Percentiles rank a stretch among this genome's conserved stretches.
phyloP scores from a whole-genome alignment of 768 basidiomycete genomes.

The Tylopilus vinaceipallidus region DNA sequence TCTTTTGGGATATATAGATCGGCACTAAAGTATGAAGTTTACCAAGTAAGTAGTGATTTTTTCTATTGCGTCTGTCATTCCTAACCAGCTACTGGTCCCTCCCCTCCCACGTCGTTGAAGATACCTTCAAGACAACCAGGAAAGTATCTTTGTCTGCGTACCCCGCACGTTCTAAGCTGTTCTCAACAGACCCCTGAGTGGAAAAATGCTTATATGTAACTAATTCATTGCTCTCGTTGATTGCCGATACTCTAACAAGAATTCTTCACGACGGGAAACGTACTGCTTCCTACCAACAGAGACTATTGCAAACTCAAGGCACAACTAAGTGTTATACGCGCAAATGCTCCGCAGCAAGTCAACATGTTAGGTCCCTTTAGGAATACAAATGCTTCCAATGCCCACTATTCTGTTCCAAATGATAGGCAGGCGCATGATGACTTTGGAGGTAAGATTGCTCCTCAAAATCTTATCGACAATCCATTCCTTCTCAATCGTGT shows the following conservation, averaged over 20 bases:
- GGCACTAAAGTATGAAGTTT: slow-evolving; percentile 50
- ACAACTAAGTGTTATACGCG: slow-evolving; percentile 55
- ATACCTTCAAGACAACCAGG: slow-evolving; percentile 70
- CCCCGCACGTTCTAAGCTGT: background rate
- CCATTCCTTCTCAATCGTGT: background rate
- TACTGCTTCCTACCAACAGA: slow-evolving; percentile 34
- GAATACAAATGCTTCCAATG: background rate
- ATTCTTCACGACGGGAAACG: background rate
- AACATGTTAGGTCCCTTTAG: background rate
- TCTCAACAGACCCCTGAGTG: slow-evolving; percentile 61
- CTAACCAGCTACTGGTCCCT: background rate
- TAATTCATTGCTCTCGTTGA: background rate
- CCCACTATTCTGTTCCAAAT: background rate
- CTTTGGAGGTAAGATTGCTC: slow-evolving; percentile 7
- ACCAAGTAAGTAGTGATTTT: slow-evolving; percentile 40
- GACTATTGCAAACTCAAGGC: slow-evolving; percentile 79
- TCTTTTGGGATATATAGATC: background rate
- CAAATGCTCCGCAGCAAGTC: slow-evolving; percentile 24
- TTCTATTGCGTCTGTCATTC: background rate
- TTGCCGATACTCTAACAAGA: background rate
- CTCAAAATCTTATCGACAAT: background rate
- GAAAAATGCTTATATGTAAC: slow-evolving; percentile 31
- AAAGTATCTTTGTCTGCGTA: slow-evolving; percentile 19
- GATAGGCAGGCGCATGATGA: background rate
- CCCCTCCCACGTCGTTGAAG: slow-evolving; percentile 31